Evolutionary conservation across 305 asterid genomes (phyloP).

Genomic region (Plantago coronopus): DNA sequence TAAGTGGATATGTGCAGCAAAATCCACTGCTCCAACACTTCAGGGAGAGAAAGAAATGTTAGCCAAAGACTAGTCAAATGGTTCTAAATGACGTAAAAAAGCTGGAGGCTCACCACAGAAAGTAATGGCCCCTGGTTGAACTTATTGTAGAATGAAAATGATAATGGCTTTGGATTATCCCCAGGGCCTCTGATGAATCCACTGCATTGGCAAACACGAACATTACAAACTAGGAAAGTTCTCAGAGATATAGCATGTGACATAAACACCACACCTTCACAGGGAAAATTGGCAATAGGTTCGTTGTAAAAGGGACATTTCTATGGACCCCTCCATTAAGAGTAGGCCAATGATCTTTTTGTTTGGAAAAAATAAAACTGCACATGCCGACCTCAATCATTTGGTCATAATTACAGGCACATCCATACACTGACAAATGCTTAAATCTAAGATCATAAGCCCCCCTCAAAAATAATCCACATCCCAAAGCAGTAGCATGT

Average conservation of each 20-base stretch:
- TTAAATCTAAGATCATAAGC: too few species aligned
- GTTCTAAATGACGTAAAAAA: constrained; percentile 2
- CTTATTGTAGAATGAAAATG: constrained; percentile 79
- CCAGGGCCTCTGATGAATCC: constrained; percentile 98
- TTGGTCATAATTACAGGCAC: too few species aligned
- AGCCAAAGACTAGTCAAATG: not conserved
- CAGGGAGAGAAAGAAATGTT: constrained; percentile 10
- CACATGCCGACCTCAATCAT: too few species aligned
- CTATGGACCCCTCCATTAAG: too few species aligned
- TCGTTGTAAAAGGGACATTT: too few species aligned
- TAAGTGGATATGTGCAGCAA: constrained; percentile 94
- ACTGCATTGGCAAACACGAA: constrained; percentile 37
- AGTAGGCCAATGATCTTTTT: too few species aligned
- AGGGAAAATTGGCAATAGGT: too few species aligned
- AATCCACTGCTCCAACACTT: constrained; percentile 97
- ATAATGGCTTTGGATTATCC: constrained; percentile 71
- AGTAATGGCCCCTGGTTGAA: constrained; percentile 93
- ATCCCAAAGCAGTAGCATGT: too few species aligned
- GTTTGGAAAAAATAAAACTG: too few species aligned
- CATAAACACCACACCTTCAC: too few species aligned
- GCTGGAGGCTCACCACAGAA: constrained; percentile 67
- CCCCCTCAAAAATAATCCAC: too few species aligned
- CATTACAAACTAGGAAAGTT: constrained; percentile 13
- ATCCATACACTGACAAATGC: too few species aligned
- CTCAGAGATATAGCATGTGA: not conserved